Evolutionary conservation across 352 stramenopile species (phyloP).

Genomic region (Phytophthora gonapodyides): DNA sequence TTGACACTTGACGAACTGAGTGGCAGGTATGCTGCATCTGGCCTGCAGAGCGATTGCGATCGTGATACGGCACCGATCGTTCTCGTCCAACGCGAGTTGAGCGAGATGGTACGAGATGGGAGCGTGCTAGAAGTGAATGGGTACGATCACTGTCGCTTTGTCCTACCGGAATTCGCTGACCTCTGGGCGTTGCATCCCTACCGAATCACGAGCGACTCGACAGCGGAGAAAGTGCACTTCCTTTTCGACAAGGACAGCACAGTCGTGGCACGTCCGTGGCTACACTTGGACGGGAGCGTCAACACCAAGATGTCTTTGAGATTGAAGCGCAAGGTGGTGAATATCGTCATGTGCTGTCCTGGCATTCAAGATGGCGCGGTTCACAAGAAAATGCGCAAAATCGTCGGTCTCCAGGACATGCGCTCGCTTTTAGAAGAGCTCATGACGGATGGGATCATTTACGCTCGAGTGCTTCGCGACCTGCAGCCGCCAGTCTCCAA

Average conservation of each 20-base stretch:
- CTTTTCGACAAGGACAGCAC: constrained; percentile 65
- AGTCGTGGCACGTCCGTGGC: constrained; percentile 69
- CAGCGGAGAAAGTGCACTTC: constrained; percentile 69
- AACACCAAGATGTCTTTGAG: constrained; percentile 60
- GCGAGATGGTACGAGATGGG: constrained; percentile 41
- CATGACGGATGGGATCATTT: constrained; percentile 61
- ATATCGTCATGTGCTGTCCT: constrained; percentile 77
- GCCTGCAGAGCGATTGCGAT: constrained; percentile 13
- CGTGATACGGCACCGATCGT: not conserved
- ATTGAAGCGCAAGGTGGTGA: constrained; percentile 81
- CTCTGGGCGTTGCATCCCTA: constrained; percentile 75
- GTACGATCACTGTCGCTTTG: constrained; percentile 57
- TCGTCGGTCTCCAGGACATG: constrained; percentile 76
- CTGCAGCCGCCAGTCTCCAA: constrained; percentile 15
- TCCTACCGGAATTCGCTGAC: constrained; percentile 46
- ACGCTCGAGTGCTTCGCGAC: constrained; percentile 47
- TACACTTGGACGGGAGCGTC: constrained; percentile 69
- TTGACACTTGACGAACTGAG: constrained; percentile 33
- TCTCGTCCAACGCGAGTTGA: constrained; percentile 43
- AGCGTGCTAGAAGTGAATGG: constrained; percentile 68
- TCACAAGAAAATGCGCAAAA: constrained; percentile 72
- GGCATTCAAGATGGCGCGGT: constrained; percentile 65
- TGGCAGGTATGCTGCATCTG: constrained; percentile 20
- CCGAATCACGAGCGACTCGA: constrained; percentile 45
- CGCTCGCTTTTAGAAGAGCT: constrained; percentile 71